Evolutionary conservation across 1,284 basidiomycete species (phyloP), one percentile per base, ranked within the genome.

Genomic region (Trametes hirsuta): DNA sequence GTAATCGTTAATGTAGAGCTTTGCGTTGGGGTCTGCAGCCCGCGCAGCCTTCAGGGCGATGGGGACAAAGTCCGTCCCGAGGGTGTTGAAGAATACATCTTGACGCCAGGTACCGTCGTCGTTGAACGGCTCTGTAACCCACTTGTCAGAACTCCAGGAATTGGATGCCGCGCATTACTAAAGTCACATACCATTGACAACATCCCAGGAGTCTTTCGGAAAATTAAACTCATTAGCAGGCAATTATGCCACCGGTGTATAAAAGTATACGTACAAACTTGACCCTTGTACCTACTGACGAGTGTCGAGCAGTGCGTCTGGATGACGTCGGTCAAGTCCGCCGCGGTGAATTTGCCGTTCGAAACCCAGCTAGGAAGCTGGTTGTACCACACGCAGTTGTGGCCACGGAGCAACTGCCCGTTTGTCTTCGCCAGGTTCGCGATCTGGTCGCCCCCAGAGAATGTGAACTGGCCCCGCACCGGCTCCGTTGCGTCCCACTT

Each of bases 401-500:
- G 82, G 8, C 80, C 66, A 40, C 71, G 65, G 25, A 72, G 67
- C 8, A 79, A 68, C 67, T 82, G 77, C 6, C 75, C 73, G 55
- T 82, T 81, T n/a, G 68, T 63, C 63, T 80, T 74, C 0, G 84
- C 83, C n/a, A 84, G 74, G 52, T 76, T 71, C 2, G 77, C 80
- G 49, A 85, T 74, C 21, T 66, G 68, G 58, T 86, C 83, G 18
- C 76, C 83, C 21, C 66, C 70, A 3, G 72, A 69, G 69, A 81
- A 84, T 3, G 77, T 80, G 71, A 84, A 86, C 8, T 61, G 66
- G 41, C 81, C 81, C 41, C 73, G 80, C 4, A 69, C 68, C 6
- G 83, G 81, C 64, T 86, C 84, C 8, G 82, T 84, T 0, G 80
- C 79, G 62, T 84, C 81, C 83, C 83, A 84, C 78, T 84, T 84